Evolutionary conservation across 306 rosid species (phyloP), one percentile per base, ranked within the genome.

Genomic region (Acacia acuminata): DNA sequence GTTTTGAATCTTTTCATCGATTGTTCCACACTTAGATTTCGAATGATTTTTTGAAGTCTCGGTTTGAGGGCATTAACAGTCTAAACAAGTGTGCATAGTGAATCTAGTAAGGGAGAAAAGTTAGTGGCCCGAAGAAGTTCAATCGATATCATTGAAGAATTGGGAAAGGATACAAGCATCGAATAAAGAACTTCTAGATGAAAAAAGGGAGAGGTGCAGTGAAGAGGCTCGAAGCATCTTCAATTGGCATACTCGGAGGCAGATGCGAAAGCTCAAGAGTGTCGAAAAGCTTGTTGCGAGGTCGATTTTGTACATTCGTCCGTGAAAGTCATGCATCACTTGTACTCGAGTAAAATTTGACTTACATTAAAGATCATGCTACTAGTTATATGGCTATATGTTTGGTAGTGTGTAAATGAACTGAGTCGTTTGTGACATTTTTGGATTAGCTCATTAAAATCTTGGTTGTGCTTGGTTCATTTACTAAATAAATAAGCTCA

Each of bases 211-310:
- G 97, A 72, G 86, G 80, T 69, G 97, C 99, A 16, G 92, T 0
- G 99, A 96, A 80, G 92, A 81, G 83, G 97, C 98, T 82, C 77
- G 87, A 90, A 96, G 92, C 99, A 94, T 81, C 93, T 96, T 81
- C 94, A 85, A 74, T 73, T 32, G 47, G 80, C 86, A 47, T 90
- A 91, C 72, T 87, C 92, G n/a, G 99, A 96, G 69, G 92, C 97
- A 51, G 98, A 94, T 85, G n/a, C 90, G 16, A 94, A 87, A 86
- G 90, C 91, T 43, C 89, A 84, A 53, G 93, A 96, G 67, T 86
- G 98, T 80, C n/a, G 88, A 73, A 56, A 94, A 94, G 90, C 98
- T 96, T 30, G 73, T 84, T 38, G 91, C 90, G 90, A 98, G n/a
- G 99, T 96, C 74, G 93, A 65, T 94, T 78, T 73, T 80, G 47